phyloP scores from a whole-genome alignment of 1,139 yeast species.

The Taphrina sp. region DNA sequence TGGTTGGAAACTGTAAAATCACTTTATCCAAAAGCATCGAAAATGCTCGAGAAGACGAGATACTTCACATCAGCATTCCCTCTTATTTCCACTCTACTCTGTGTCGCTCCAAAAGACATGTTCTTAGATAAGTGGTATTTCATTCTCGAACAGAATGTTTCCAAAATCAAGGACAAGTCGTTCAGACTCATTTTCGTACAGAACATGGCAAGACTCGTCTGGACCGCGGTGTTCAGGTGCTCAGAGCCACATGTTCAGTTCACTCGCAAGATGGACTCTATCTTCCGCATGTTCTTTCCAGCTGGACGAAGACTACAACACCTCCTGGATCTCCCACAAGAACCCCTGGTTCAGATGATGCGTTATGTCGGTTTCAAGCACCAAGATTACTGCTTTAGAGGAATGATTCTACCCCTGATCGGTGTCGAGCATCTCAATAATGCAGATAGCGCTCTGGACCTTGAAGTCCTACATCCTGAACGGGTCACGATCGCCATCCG shows the following conservation, averaged over 20 bases:
- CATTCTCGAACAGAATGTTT: constrained; percentile 54
- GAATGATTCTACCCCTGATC: constrained; percentile 60
- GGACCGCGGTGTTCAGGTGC: constrained; percentile 87
- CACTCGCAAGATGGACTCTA: constrained; percentile 60
- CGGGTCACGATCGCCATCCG: constrained; percentile 66
- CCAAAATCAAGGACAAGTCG: constrained; percentile 55
- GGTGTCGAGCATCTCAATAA: constrained; percentile 41
- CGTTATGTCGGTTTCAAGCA: constrained; percentile 77
- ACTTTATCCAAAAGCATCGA: constrained; percentile 57
- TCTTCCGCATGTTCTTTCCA: constrained; percentile 60
- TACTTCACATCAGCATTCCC: constrained; percentile 74
- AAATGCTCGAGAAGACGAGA: constrained; percentile 51
- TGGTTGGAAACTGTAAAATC: constrained; percentile 81
- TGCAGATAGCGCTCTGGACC: constrained; percentile 54
- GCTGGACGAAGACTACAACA: constrained; percentile 67
- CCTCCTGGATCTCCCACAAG: constrained; percentile 62
- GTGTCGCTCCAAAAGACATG: constrained; percentile 77
- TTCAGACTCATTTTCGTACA: constrained; percentile 55
- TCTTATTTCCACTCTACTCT: constrained; percentile 67
- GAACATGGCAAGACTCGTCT: constrained; percentile 68
- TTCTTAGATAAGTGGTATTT: constrained; percentile 75
- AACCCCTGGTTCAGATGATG: constrained; percentile 67
- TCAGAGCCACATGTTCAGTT: constrained; percentile 87
- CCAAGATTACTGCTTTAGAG: constrained; percentile 74
- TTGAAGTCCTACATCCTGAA: constrained; percentile 69